phyloP scores from a whole-genome alignment of 495 filamentous ascomycete species.

The Amphirosellinia nigrospora region DNA sequence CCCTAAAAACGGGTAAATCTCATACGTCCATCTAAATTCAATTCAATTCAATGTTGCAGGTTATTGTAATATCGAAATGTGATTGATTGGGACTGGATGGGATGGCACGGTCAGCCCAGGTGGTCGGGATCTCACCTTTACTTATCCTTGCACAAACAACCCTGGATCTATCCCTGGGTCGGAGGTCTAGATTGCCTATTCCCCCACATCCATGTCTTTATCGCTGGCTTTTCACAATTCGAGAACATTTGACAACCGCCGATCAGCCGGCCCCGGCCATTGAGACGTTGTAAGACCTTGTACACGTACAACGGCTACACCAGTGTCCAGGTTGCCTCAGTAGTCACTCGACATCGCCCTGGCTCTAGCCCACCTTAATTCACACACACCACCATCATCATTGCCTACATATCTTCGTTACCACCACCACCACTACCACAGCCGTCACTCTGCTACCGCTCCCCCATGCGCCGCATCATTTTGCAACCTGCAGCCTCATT shows the following conservation, averaged over 20 bases:
- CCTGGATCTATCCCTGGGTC: background rate
- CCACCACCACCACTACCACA: slow-evolving; percentile 12
- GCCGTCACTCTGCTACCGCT: slow-evolving; percentile 3
- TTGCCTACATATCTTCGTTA: background rate
- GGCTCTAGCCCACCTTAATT: background rate
- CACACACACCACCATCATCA: slow-evolving; percentile 15
- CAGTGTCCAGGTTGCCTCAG: background rate
- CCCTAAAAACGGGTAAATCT: background rate
- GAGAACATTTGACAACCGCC: slow-evolving; percentile 12
- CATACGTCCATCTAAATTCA: no score
- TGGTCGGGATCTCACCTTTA: slow-evolving; percentile 13
- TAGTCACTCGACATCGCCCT: slow-evolving; percentile 16
- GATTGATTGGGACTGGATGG: no score
- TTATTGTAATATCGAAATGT: slow-evolving; percentile 7
- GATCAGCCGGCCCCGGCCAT: slow-evolving; percentile 22
- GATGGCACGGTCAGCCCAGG: slow-evolving; percentile 10
- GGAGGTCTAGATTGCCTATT: slow-evolving; percentile 21
- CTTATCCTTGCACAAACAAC: background rate
- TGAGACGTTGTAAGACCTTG: background rate
- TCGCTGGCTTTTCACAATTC: background rate
- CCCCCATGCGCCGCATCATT: slow-evolving; percentile 12
- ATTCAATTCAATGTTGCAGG: background rate
- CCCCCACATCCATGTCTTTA: slow-evolving; percentile 8
- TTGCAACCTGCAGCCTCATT: slow-evolving; percentile 18
- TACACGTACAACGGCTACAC: slow-evolving; percentile 11